Base-by-base conservation (phyloP, 306 rosid genomes). In the Cucurbita pepo region DNA sequence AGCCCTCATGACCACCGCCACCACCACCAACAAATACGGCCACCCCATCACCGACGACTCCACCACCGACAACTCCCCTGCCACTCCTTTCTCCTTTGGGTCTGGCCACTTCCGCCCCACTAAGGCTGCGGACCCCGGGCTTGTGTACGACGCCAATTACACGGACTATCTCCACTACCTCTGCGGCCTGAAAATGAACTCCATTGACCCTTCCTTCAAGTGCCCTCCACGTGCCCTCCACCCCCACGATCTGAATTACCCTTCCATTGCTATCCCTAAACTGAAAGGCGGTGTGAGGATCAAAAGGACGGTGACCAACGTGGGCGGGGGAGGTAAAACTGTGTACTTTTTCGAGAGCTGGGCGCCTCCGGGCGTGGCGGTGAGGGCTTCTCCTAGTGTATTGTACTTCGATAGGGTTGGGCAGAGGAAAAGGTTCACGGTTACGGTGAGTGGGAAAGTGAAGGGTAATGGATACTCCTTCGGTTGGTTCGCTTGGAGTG, bases 1-100 rank as follows among this genome's bases (percentile, higher is more conserved):
- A 72, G 95, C 97, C 55, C 83, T 91, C 62, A 91, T 94, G 81
- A 91, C 99, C 82, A 85, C 90, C 88, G 92, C 97, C 19, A 78
- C 53, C 15, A 47, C 81, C 74, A 84, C 2, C 54, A 90, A 94
- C 88, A 94, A 94, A 86, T 8, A 73, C 19, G 90, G 87, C 8
- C 48, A 73, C 54, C 88, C 85, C 67, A 22, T 94, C 63, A 83
- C 79, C 6, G 99, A 94, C 51, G 87, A 86, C 78, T n/a, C 85
- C 0, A 86, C 92, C 64, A 34, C 58, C 7, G 66, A 71, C 9
- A 6, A n/a, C 11, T 86, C 97, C 9, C 38, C 41, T 1, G 86
- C 97, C 14, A 91, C 87, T 5, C 96, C 97, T 15, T 91, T 94
- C 56, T 83, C 92, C 41, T 86, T 77, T 71, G 99, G 99, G 1